Percentiles rank a stretch among this genome's conserved stretches.
Evolutionary conservation across 2,329 filamentous ascomycete species (phyloP).

Genomic region (Pseudocercospora ulei): DNA sequence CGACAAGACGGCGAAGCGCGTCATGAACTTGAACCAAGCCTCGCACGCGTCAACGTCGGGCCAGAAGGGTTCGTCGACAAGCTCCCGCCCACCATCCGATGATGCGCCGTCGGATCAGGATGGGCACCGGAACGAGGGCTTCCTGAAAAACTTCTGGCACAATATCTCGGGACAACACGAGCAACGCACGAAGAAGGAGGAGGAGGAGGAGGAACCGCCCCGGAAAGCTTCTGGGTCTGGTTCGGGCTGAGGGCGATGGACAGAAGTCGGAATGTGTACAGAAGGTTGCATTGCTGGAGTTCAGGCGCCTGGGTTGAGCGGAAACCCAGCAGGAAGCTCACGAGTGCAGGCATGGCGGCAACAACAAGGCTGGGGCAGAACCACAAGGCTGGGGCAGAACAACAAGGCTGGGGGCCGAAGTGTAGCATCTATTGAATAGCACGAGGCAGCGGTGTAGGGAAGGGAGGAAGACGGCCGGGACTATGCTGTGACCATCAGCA

Average conservation of each 20-base stretch:
- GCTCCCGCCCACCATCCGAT: conserved; percentile 14
- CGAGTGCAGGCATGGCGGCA: conserved; percentile 2
- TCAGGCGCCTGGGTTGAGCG: background rate
- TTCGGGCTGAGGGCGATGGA: conserved; percentile 17
- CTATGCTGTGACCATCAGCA: no score
- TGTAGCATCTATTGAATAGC: no score
- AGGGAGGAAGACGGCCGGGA: no score
- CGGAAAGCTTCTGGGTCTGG: conserved; percentile 36
- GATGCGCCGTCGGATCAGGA: conserved; percentile 25
- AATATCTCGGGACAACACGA: conserved; percentile 66
- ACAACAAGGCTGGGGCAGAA: no score
- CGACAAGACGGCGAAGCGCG: conserved; percentile 79
- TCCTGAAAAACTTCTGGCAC: conserved; percentile 89
- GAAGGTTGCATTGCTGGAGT: conserved; percentile 5
- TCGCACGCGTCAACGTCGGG: conserved; percentile 31
- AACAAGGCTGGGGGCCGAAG: no score
- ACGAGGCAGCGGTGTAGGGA: no score
- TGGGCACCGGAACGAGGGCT: conserved; percentile 71
- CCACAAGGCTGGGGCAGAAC: no score
- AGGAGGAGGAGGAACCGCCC: conserved; percentile 28
- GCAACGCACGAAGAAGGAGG: conserved; percentile 16
- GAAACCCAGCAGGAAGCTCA: conserved; percentile 1
- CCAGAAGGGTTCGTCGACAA: conserved; percentile 61
- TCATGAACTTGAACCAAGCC: conserved; percentile 58
- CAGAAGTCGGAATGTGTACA: background rate